These are phyloP conservation scores for Arctium minus DNA, from an alignment of 129 eudicot genomes.

Conservation along the genomic window DNA sequence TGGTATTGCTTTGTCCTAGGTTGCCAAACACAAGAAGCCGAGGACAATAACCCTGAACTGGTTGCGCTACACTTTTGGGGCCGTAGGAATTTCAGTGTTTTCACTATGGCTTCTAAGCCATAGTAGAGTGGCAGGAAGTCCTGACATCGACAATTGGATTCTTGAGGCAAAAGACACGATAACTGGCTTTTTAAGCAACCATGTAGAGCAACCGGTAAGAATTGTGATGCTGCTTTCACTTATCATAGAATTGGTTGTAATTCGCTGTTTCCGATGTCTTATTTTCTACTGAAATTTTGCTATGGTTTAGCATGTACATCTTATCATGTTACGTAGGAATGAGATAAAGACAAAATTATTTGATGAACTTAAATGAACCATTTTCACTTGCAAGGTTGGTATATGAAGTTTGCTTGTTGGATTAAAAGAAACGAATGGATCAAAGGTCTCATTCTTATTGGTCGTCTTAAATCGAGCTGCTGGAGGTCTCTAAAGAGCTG, in stretches of 20 bases:
- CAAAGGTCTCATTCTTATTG: too few species aligned
- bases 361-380: too few species aligned
- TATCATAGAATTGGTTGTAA: neutral
- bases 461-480: too few species aligned
- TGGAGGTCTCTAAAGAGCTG: too few species aligned
- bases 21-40: conserved; percentile 72
- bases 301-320: too few species aligned
- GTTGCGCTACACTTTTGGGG: conserved; percentile 81
- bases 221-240: neutral
- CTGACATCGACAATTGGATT: conserved; percentile 94
- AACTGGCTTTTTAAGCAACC: conserved; percentile 70
- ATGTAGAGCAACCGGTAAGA: conserved; percentile 97
- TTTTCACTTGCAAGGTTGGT: too few species aligned
- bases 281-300: too few species aligned
- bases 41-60: conserved; percentile 68
- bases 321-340: neutral
- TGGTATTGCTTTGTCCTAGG: conserved; percentile 42
- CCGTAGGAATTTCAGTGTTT: conserved; percentile 64
- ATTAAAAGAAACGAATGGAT: too few species aligned
- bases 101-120: conserved; percentile 90
- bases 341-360: too few species aligned
- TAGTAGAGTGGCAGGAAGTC: conserved; percentile 90
- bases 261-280: too few species aligned
- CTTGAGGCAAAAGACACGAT: conserved; percentile 80
- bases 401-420: too few species aligned